Evolutionary conservation across 306 rosid genomes (phyloP).

Genomic region (Acacia confusa): DNA sequence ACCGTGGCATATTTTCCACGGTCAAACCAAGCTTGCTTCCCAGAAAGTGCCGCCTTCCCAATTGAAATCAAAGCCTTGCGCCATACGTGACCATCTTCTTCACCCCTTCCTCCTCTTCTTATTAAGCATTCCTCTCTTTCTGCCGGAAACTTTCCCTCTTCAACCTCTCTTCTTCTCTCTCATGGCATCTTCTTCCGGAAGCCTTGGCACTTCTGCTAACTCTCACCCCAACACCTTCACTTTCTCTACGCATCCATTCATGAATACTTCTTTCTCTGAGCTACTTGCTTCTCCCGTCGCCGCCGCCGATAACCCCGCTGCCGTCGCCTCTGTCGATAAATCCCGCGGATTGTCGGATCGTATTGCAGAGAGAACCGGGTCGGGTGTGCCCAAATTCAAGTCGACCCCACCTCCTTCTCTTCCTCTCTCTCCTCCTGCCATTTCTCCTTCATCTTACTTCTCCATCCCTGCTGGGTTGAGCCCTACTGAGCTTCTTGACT

Average conservation of each 20-base stretch:
- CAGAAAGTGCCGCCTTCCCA: slow-evolving; percentile 40
- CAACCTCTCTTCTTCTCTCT: background rate
- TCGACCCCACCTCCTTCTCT: slow-evolving; percentile 81
- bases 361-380: slow-evolving; percentile 48
- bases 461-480: slow-evolving; percentile 72
- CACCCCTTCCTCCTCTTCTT: background rate
- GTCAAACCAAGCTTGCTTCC: slow-evolving; percentile 51
- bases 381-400: slow-evolving; percentile 79
- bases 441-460: slow-evolving; percentile 76
- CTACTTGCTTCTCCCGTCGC: slow-evolving; percentile 53
- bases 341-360: slow-evolving; percentile 51
- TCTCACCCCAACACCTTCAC: slow-evolving; percentile 41
- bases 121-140: background rate
- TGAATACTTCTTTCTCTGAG: slow-evolving; percentile 77
- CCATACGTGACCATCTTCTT: slow-evolving; percentile 50
- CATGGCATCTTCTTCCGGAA: slow-evolving; percentile 58
- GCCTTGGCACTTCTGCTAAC: slow-evolving; percentile 60
- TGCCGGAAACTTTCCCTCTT: background rate
- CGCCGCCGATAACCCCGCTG: slow-evolving; percentile 7
- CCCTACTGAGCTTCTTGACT: slow-evolving; percentile 88
- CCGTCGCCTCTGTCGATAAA: too few relatives aligned
- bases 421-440: slow-evolving; percentile 67
- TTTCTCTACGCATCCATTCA: slow-evolving; percentile 58
- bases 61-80: slow-evolving; percentile 18
- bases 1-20: slow-evolving; percentile 32